Conservation (phyloP, 192 early-diverging fungal genomes). For the Podila epicladia region DNA sequence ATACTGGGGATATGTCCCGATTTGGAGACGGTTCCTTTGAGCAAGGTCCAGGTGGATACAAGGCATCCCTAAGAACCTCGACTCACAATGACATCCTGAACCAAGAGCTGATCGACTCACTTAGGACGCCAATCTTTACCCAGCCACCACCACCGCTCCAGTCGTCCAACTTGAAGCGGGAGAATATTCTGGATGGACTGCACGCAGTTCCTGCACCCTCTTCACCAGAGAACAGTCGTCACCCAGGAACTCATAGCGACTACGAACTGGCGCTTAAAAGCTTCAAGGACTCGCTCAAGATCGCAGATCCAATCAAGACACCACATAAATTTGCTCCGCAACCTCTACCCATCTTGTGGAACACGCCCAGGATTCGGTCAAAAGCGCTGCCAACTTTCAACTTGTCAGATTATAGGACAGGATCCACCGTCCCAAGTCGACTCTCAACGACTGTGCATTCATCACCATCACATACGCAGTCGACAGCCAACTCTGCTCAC, state of each 20-base stretch:
- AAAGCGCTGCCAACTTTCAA: constrained; percentile 27
- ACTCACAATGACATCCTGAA: constrained; percentile 34
- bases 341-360: constrained; percentile 46
- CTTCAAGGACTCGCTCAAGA: constrained; percentile 39
- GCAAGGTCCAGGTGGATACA: not conserved
- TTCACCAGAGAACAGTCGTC: not conserved
- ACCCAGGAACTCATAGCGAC: constrained; percentile 1
- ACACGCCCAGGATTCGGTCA: constrained; percentile 37
- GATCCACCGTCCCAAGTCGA: not conserved
- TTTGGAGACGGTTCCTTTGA: constrained; percentile 13
- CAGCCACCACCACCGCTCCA: constrained; percentile 20
- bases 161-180: constrained; percentile 13
- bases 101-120: constrained; percentile 30
- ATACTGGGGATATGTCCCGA: constrained; percentile 25
- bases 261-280: constrained; percentile 31
- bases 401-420: constrained; percentile 30
- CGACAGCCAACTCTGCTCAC: constrained; percentile 19
- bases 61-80: not conserved
- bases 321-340: constrained; percentile 52
- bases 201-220: constrained; percentile 16
- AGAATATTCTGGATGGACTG: constrained; percentile 22
- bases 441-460: not conserved
- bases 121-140: constrained; percentile 17
- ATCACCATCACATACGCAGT: constrained; percentile 30
- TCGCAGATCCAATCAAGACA: constrained; percentile 48